Base-by-base conservation (phyloP, 208 protist species). In the Endotrypanum monterogeii region DNA sequence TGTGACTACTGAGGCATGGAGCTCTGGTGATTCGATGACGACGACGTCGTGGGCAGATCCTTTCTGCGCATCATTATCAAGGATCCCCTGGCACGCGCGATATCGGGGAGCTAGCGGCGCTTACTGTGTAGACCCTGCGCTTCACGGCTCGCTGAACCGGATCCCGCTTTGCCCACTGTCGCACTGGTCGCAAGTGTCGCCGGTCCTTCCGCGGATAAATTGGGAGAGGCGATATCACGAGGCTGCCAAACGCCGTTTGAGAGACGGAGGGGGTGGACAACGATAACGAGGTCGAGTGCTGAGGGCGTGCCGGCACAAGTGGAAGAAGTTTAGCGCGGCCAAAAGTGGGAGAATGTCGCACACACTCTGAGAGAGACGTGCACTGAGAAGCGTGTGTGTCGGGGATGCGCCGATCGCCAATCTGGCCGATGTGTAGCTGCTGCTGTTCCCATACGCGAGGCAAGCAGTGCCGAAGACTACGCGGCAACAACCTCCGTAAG, bases 371-470 rank as follows among this genome's bases (percentile, higher is more conserved):
- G 55, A 32, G 52, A 32, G 25, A n/a, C 41, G 23, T 23, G 18
- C 11, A 44, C 60, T 12, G 37, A 44, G 37, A 11, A 20, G 35
- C 18, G 44, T 46, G 60, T 7, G 1, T 48, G 18, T 23, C 39
- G 14, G 54, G 16, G 55, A 23, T 37, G 44, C 30, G 16, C 16
- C 46, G 23, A 48, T n/a, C 44, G 20, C 56, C 18, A 18, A 37
- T 25, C 46, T 66, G 50, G 25, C 28, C 46, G 14, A 54, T 51
- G 18, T 48, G 25, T 44, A 61, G 58, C 18, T 57, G 52, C 76
- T 81, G 76, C 71, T 81, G 70, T 56, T 73, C 71, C 76, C 76
- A 81, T 12, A 71, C 72, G 44, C 76, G 76, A 9, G 35, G 50
- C 3, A 60, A 30, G 56, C 46, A 57, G 46, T 35, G 68, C n/a